Conservation (phyloP, 2,329 filamentous ascomycete genomes). For the Paraphoma chrysanthemicola region DNA sequence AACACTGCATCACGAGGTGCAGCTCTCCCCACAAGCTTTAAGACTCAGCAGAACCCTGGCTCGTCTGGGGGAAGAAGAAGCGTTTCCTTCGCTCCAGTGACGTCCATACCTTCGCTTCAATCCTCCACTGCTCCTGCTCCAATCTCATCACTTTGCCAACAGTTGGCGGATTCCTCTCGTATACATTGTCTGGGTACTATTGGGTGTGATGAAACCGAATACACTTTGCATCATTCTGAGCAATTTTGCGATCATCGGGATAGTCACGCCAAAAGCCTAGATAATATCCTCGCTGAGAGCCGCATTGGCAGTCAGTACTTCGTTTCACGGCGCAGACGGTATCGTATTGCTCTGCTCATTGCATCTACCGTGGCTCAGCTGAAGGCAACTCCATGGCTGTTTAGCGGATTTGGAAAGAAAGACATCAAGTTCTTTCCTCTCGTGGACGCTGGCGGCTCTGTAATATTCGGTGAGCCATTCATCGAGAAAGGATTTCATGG, state of each 20-base stretch:
- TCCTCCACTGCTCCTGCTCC: too few species aligned
- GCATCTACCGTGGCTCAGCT: slow-evolving; percentile 24
- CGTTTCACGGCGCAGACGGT: slow-evolving; percentile 17
- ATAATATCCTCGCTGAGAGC: slow-evolving; percentile 11
- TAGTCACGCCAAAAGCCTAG: slow-evolving; percentile 5
- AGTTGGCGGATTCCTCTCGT: too few species aligned
- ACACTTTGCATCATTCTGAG: too few species aligned
- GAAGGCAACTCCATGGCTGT: slow-evolving; percentile 22
- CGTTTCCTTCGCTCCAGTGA: too few species aligned
- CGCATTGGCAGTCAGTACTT: slow-evolving; percentile 2
- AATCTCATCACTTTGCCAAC: too few species aligned
- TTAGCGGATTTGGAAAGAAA: slow-evolving; percentile 13
- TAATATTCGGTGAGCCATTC: slow-evolving; percentile 68
- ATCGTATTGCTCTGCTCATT: slow-evolving; percentile 21
- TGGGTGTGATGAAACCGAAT: too few species aligned
- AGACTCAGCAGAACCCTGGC: not conserved
- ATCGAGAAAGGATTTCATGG: slow-evolving; percentile 56
- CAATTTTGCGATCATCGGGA: not conserved
- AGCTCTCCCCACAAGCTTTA: not conserved
- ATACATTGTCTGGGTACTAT: too few species aligned
- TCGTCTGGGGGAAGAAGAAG: too few species aligned
- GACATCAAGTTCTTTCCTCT: slow-evolving; percentile 20
- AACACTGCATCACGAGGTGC: not conserved
- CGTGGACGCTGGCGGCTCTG: slow-evolving; percentile 1
- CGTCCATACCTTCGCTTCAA: too few species aligned